Evolutionary conservation across 257 asterid species (phyloP).

Genomic region (Verbena officinalis): DNA sequence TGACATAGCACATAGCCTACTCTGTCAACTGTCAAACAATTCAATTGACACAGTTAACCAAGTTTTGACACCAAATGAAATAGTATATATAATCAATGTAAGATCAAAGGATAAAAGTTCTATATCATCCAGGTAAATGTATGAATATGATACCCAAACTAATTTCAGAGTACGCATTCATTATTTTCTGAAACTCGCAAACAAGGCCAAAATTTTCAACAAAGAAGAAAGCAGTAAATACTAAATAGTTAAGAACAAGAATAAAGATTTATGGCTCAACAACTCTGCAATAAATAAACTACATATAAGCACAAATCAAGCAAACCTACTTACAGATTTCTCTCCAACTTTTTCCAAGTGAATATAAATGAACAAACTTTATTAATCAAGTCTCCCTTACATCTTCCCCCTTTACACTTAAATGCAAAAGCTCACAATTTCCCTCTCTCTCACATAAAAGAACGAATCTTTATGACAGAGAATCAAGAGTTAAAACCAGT

Average conservation of each 20-base stretch:
- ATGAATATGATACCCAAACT: neutral
- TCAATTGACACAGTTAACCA: neutral
- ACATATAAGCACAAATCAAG: slow-evolving; percentile 3
- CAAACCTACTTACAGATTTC: slow-evolving; percentile 14
- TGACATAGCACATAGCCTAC: slow-evolving; percentile 20
- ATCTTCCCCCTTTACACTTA: neutral
- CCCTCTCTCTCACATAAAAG: slow-evolving; percentile 23
- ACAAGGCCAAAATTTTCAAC: slow-evolving; percentile 10
- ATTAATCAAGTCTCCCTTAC: slow-evolving; percentile 15
- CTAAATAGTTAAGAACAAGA: neutral
- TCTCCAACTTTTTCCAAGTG: slow-evolving; percentile 29
- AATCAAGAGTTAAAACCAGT: neutral
- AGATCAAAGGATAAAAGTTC: neutral
- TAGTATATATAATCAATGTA: neutral
- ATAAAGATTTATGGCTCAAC: slow-evolving; percentile 21
- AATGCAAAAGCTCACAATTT: slow-evolving; percentile 8
- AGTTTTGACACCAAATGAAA: slow-evolving; percentile 3
- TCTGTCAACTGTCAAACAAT: slow-evolving; percentile 21
- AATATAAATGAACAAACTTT: slow-evolving; percentile 19
- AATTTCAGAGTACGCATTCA: neutral
- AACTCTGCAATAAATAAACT: slow-evolving; percentile 28
- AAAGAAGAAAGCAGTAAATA: slow-evolving; percentile 3
- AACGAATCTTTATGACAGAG: slow-evolving; percentile 15
- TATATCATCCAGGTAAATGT: neutral
- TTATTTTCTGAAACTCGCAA: slow-evolving; percentile 5